Percentiles rank a stretch among this genome's conserved stretches.
phyloP scores from a whole-genome alignment of 208 protist species.

The Trypanosoma scelopori region DNA sequence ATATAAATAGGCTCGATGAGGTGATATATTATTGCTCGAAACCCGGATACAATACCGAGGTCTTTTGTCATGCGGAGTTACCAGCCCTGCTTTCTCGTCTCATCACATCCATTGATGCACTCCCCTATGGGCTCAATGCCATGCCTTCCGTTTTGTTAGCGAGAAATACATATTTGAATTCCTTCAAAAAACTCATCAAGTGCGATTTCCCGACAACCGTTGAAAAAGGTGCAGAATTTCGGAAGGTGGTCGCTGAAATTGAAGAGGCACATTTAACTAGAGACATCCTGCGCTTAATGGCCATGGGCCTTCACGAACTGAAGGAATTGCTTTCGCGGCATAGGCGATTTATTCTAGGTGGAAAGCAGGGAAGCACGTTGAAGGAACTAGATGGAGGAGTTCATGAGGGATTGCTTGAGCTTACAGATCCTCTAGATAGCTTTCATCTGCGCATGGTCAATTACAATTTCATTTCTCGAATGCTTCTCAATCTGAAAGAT shows the following conservation, averaged over 20 bases:
- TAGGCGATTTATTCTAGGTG: slow-evolving; percentile 44
- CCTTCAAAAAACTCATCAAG: slow-evolving; percentile 64
- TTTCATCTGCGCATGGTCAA: slow-evolving; percentile 74
- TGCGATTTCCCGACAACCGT: slow-evolving; percentile 63
- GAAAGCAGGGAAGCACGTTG: slow-evolving; percentile 37
- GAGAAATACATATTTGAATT: slow-evolving; percentile 68
- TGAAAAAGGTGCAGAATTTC: slow-evolving; percentile 52
- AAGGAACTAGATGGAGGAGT: slow-evolving; percentile 38
- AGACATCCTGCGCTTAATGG: slow-evolving; percentile 77
- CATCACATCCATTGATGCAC: slow-evolving; percentile 60
- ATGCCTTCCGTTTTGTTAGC: slow-evolving; percentile 82
- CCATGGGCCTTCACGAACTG: slow-evolving; percentile 77
- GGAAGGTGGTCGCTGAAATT: slow-evolving; percentile 64
- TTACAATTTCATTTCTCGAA: slow-evolving; percentile 87
- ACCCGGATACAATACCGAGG: slow-evolving; percentile 30
- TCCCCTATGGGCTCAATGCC: slow-evolving; percentile 82
- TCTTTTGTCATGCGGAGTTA: slow-evolving; percentile 85
- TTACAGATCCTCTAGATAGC: slow-evolving; percentile 64
- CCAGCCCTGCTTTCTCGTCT: slow-evolving; percentile 77
- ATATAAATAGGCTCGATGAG: slow-evolving; percentile 37
- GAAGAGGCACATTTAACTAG: slow-evolving; percentile 62
- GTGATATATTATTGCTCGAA: slow-evolving; percentile 26
- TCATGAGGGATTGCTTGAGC: slow-evolving; percentile 56
- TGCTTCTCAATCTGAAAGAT: slow-evolving; percentile 63
- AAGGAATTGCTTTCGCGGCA: slow-evolving; percentile 78